These are phyloP conservation scores for Alternaria gaisen DNA, from an alignment of 2,329 filamentous ascomycete species.

Conservation along the genomic window DNA sequence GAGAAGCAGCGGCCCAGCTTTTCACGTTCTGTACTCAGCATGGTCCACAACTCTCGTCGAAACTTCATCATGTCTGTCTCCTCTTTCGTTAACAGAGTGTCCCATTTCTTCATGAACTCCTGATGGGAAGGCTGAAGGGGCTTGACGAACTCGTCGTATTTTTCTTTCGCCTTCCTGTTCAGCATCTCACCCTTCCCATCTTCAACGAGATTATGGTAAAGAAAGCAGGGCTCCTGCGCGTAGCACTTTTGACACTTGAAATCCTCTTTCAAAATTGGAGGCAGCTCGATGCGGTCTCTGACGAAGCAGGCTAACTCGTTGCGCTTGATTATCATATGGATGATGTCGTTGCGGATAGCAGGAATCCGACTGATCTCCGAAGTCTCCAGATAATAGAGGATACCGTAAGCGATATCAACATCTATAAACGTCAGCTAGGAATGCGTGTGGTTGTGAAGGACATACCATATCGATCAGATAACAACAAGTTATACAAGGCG, in stretches of 20 bases:
- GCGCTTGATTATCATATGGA: constrained; percentile 96
- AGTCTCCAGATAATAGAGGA: constrained; percentile 94
- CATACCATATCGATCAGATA: constrained; percentile 86
- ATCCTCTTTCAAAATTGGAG: constrained; percentile 83
- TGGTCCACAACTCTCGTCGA: constrained; percentile 92
- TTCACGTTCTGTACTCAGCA: constrained; percentile 88
- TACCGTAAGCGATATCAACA: constrained; percentile 86
- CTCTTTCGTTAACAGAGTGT: constrained; percentile 89
- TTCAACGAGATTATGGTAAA: constrained; percentile 91
- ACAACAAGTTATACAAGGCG: constrained; percentile 87
- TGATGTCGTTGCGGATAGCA: constrained; percentile 83
- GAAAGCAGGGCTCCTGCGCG: constrained; percentile 87
- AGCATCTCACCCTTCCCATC: constrained; percentile 82
- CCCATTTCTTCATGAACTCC: constrained; percentile 94
- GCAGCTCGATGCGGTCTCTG: constrained; percentile 81
- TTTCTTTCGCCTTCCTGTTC: constrained; percentile 78
- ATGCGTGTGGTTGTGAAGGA: not conserved
- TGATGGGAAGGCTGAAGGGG: constrained; percentile 79
- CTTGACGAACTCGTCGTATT: constrained; percentile 81
- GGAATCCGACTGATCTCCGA: constrained; percentile 87
- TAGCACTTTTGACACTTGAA: constrained; percentile 88
- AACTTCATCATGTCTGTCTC: constrained; percentile 89
- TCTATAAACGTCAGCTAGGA: constrained; percentile 60
- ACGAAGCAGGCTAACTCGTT: constrained; percentile 89
- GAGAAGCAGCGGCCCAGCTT: constrained; percentile 89